Evolutionary conservation across 345 rosid genomes (phyloP).

Genomic region (Corchorus olitorius): DNA sequence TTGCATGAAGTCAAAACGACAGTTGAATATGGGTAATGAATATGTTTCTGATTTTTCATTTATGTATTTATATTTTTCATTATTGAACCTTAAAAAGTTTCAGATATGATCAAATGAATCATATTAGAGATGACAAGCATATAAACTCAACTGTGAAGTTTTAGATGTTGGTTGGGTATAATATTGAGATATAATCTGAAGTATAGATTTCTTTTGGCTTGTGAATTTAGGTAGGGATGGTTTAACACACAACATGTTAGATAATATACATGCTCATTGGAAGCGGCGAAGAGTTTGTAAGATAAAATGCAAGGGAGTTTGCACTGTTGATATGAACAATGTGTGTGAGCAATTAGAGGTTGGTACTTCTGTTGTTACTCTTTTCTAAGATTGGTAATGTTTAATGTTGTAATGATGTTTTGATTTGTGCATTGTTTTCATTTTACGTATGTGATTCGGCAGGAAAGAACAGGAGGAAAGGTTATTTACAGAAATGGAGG

Average conservation of each 20-base stretch:
- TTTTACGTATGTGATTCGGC: constrained; percentile 24
- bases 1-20: constrained; percentile 60
- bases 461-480: constrained; percentile 94
- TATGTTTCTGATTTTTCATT: not conserved
- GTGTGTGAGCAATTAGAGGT: constrained; percentile 94
- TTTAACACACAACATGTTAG: constrained; percentile 91
- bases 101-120: not conserved
- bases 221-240: constrained; percentile 91
- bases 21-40: constrained; percentile 78
- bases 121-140: not conserved
- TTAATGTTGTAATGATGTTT: not conserved
- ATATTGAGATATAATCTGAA: not conserved
- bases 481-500: constrained; percentile 79
- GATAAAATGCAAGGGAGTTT: constrained; percentile 92
- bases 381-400: not conserved
- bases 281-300: constrained; percentile 85
- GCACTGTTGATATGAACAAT: constrained; percentile 92
- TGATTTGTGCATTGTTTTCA: constrained; percentile 4
- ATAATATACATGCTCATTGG: constrained; percentile 89
- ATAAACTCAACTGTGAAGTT: too few species aligned
- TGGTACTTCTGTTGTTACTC: not conserved
- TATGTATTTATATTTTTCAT: not conserved
- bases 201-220: not conserved
- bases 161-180: too few species aligned
- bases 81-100: not conserved